A percentile compares a stretch with the other conserved stretches of the same genome.
Conservation (phyloP, 2,329 filamentous ascomycete species). For the Nigrospora oryzae region DNA sequence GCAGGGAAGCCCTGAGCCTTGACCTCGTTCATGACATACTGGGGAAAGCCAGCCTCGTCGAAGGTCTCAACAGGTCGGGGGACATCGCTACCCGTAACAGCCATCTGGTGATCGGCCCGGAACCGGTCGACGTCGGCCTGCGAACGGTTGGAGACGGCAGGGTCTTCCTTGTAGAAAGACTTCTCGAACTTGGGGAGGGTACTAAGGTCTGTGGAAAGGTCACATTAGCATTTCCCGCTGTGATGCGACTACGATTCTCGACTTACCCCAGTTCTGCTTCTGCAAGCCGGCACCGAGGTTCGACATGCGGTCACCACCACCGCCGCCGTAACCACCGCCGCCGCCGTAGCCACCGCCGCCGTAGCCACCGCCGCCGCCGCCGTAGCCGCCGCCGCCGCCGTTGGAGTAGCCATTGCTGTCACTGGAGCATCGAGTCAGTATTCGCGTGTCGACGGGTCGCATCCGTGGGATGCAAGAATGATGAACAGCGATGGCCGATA, state of each 20-base stretch:
- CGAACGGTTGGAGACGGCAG: slow-evolving; percentile 66
- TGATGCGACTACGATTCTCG: slow-evolving; percentile 4
- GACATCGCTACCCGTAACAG: slow-evolving; percentile 69
- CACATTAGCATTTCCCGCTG: slow-evolving; percentile 11
- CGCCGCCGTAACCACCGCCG: slow-evolving; percentile 37
- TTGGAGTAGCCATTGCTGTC: slow-evolving; percentile 42
- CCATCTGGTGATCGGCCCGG: slow-evolving; percentile 77
- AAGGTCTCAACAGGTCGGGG: slow-evolving; percentile 95
- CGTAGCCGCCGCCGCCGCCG: slow-evolving; percentile 36
- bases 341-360: slow-evolving; percentile 27
- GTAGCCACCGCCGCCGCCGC: slow-evolving; percentile 37
- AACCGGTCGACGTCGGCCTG: slow-evolving; percentile 78
- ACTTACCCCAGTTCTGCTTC: slow-evolving; percentile 80
- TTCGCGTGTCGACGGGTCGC: not conserved
- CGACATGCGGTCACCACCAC: slow-evolving; percentile 88
- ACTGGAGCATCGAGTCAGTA: not conserved
- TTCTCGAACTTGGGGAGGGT: slow-evolving; percentile 95
- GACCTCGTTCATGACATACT: slow-evolving; percentile 96
- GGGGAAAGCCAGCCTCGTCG: slow-evolving; percentile 93
- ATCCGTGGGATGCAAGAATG: too few relatives aligned
- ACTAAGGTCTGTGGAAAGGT: slow-evolving; percentile 51
- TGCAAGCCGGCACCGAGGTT: slow-evolving; percentile 82
- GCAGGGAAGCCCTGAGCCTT: slow-evolving; percentile 94
- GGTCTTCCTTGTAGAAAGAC: slow-evolving; percentile 96
- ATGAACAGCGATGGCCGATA: not conserved